Evolutionary conservation across 2,329 filamentous ascomycete species (phyloP).

Genomic region (Fusarium nanum): DNA sequence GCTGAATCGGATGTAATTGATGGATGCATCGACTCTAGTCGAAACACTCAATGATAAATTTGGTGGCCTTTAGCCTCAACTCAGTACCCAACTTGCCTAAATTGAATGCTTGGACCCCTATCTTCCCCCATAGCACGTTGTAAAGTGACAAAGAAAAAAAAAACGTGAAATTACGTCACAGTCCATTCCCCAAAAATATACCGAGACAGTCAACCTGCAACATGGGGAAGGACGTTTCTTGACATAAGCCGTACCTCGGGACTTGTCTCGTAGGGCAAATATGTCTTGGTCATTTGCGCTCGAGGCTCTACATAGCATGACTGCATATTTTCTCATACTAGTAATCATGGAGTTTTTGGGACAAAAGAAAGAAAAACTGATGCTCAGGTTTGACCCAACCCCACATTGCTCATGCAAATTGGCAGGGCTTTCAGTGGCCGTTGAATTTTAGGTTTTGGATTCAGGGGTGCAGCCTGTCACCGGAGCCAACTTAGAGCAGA

Average conservation of each 20-base stretch:
- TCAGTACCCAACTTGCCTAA: background rate
- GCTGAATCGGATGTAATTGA: background rate
- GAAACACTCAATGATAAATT: background rate
- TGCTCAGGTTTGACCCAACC: conserved; percentile 8
- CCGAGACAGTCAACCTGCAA: conserved; percentile 18
- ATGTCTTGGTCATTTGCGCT: background rate
- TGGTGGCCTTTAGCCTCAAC: background rate
- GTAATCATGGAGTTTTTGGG: background rate
- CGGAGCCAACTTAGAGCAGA: background rate
- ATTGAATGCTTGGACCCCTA: conserved; percentile 18
- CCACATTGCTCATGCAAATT: conserved; percentile 22
- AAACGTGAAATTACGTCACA: conserved; percentile 34
- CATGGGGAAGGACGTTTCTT: background rate
- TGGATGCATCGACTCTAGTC: background rate
- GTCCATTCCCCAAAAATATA: conserved; percentile 3
- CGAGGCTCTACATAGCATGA: background rate
- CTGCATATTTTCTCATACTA: background rate
- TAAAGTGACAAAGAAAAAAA: background rate
- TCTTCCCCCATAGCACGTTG: background rate
- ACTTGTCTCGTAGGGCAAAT: conserved; percentile 1
- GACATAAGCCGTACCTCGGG: background rate
- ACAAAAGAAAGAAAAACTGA: background rate
- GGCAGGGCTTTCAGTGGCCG: conserved; percentile 8
- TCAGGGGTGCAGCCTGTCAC: conserved; percentile 18
- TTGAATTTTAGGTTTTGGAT: conserved; percentile 27